Conservation (phyloP, 768 basidiomycete species). For the Mycena sanguinolenta region DNA sequence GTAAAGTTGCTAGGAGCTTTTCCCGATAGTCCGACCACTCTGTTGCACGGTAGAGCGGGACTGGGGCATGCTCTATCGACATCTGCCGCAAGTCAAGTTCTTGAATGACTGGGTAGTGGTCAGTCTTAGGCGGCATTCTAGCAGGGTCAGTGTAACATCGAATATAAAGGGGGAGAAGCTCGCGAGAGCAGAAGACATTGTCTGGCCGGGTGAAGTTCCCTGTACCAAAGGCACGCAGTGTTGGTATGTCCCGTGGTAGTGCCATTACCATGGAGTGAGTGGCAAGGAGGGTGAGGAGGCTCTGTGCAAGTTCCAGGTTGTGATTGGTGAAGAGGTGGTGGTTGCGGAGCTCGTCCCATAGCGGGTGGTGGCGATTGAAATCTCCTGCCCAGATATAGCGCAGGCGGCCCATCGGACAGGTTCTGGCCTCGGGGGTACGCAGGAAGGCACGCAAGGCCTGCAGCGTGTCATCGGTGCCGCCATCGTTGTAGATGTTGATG, state of each 20-base stretch:
- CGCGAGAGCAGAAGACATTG: conserved; percentile 60
- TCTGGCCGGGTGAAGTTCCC: conserved; percentile 55
- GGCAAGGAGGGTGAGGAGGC: no score
- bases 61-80: not conserved
- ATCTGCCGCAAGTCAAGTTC: conserved; percentile 39
- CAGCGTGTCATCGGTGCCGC: conserved; percentile 18
- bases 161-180: no score
- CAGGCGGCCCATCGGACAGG: no score
- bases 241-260: not conserved
- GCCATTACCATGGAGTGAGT: not conserved
- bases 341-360: no score
- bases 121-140: no score
- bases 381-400: no score
- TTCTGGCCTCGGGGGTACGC: no score
- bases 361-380: no score
- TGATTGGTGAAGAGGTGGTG: no score
- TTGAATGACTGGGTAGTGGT: conserved; percentile 51
- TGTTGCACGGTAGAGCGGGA: conserved; percentile 43
- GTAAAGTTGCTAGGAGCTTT: conserved; percentile 24
- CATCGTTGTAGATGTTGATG: conserved; percentile 43
- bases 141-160: no score
- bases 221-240: conserved; percentile 18
- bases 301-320: no score
- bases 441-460: no score
- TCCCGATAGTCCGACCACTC: conserved; percentile 49